phyloP scores from a whole-genome alignment of 768 basidiomycete genomes.

The Clathrus columnatus region DNA sequence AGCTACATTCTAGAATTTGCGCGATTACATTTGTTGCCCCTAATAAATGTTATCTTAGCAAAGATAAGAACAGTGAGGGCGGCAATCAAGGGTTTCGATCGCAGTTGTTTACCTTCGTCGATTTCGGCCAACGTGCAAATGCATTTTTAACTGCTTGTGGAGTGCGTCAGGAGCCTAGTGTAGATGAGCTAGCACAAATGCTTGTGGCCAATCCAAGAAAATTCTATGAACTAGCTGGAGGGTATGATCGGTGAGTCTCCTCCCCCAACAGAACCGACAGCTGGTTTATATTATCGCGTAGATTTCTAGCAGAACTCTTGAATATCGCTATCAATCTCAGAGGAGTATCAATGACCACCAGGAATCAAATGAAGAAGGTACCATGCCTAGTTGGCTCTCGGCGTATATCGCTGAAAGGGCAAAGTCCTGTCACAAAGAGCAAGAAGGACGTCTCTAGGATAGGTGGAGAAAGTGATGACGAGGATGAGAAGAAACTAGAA shows the following conservation, averaged over 20 bases:
- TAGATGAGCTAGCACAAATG: constrained; percentile 70
- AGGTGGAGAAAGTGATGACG: constrained; percentile 39
- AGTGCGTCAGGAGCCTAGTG: constrained; percentile 77
- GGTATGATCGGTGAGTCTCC: constrained; percentile 50
- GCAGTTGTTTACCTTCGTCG: constrained; percentile 78
- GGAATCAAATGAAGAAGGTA: constrained; percentile 56
- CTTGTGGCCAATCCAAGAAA: constrained; percentile 57
- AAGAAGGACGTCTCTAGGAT: too few species aligned
- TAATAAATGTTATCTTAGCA: constrained; percentile 60
- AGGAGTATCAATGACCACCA: constrained; percentile 39
- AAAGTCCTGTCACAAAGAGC: constrained; percentile 18
- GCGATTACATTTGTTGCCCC: constrained; percentile 44
- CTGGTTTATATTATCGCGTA: constrained; percentile 21
- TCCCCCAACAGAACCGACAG: neutral
- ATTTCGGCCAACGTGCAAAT: constrained; percentile 78
- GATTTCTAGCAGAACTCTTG: constrained; percentile 75
- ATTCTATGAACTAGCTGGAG: constrained; percentile 66
- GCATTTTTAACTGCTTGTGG: constrained; percentile 82
- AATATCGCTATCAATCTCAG: constrained; percentile 72
- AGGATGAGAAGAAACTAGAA: constrained; percentile 63
- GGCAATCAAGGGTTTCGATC: constrained; percentile 59
- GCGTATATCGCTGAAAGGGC: constrained; percentile 31
- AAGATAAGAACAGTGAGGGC: constrained; percentile 35
- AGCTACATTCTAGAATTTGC: too few species aligned
- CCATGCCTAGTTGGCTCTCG: constrained; percentile 71